These are phyloP conservation scores for Gossypium anomalum DNA, from an alignment of 345 rosid species.

Conservation along the genomic window DNA sequence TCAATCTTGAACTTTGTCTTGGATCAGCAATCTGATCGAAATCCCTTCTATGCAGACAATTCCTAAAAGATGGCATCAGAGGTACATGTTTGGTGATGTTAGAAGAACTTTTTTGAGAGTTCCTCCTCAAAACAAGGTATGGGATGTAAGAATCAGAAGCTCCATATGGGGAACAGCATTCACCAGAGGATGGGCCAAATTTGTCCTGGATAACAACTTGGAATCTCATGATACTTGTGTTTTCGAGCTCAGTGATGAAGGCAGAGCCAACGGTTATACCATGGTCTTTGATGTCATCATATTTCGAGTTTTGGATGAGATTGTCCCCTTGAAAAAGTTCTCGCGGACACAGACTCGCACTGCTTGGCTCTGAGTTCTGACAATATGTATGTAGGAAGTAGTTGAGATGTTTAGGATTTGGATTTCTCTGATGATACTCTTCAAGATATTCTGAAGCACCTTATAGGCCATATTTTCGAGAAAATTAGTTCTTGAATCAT, in stretches of 20 bases:
- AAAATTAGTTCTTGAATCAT: neutral
- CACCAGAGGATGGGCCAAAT: neutral
- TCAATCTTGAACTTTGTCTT: neutral
- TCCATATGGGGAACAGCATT: neutral
- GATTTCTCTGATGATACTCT: neutral
- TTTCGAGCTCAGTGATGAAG: neutral
- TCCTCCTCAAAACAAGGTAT: neutral
- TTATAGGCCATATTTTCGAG: neutral
- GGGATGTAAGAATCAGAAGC: neutral
- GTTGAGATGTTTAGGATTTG: neutral
- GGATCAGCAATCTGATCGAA: neutral
- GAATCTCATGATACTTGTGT: constrained; percentile 10
- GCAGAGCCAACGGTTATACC: neutral
- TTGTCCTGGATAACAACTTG: constrained; percentile 13
- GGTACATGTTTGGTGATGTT: neutral
- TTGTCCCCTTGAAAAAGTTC: constrained; percentile 3
- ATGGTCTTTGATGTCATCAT: neutral
- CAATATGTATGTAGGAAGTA: neutral
- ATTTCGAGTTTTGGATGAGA: constrained; percentile 1
- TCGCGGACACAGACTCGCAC: neutral
- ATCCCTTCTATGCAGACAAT: neutral
- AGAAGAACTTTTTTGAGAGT: neutral
- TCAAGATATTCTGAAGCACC: neutral
- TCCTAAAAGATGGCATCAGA: neutral
- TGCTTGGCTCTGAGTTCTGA: neutral